A percentile compares a stretch with the other conserved stretches of the same genome.
Conservation (phyloP, 371 early-diverging fungal species). For the Rhizopus sp. region DNA sequence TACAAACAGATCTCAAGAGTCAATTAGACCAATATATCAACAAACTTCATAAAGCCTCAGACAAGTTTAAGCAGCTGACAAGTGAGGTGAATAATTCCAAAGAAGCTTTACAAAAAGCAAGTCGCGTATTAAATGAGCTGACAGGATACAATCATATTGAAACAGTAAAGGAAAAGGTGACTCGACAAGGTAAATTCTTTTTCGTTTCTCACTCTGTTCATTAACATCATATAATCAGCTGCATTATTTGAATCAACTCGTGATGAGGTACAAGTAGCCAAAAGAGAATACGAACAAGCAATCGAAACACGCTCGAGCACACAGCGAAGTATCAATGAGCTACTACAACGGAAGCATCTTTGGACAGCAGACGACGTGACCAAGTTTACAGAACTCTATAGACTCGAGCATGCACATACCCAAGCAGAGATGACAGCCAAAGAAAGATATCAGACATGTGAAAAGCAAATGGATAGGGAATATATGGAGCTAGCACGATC, state of each 20-base stretch:
- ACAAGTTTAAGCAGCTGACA: conserved; percentile 33
- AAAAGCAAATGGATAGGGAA: conserved; percentile 70
- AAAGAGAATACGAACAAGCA: conserved; percentile 68
- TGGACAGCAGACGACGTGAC: conserved; percentile 88
- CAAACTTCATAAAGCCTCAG: conserved; percentile 30
- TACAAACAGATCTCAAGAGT: conserved; percentile 33
- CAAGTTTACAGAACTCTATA: conserved; percentile 85
- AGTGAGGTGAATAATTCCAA: conserved; percentile 49
- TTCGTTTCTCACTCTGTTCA: not conserved
- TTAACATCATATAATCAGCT: conserved; percentile 23
- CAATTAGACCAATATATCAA: conserved; percentile 32
- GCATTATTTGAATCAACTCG: conserved; percentile 60
- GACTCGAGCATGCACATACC: conserved; percentile 77
- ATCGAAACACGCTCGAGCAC: conserved; percentile 70
- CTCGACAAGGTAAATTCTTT: conserved; percentile 55
- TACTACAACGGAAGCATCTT: conserved; percentile 84
- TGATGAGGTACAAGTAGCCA: conserved; percentile 61
- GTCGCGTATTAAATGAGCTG: conserved; percentile 68
- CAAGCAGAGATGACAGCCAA: conserved; percentile 65
- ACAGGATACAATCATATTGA: conserved; percentile 87
- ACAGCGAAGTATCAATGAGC: conserved; percentile 88
- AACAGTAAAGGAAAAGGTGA: conserved; percentile 70
- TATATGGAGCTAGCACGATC: conserved; percentile 70
- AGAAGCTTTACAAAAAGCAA: conserved; percentile 47
- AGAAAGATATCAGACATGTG: conserved; percentile 57